These are phyloP conservation scores for Trichoderma oligosporum DNA, from an alignment of 2,329 filamentous ascomycete genomes.

Conservation along the genomic window DNA sequence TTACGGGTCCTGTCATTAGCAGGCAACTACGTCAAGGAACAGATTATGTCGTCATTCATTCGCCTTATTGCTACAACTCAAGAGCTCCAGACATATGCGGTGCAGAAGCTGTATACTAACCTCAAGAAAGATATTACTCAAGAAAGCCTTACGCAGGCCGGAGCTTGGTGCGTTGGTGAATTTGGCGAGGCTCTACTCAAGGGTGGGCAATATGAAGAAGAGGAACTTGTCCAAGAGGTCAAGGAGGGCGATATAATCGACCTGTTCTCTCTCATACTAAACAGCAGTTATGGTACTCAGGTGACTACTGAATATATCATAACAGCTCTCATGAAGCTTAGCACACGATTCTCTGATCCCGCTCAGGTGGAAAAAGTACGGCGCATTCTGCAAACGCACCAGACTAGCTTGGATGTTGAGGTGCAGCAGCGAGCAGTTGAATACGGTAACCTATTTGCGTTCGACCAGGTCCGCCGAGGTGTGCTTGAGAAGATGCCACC, in stretches of 20 bases:
- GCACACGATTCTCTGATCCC: constrained; percentile 76
- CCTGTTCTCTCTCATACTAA: constrained; percentile 85
- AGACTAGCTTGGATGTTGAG: constrained; percentile 88
- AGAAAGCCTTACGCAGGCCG: constrained; percentile 88
- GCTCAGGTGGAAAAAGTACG: constrained; percentile 84
- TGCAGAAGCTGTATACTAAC: constrained; percentile 87
- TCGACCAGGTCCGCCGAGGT: constrained; percentile 80
- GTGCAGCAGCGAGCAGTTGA: constrained; percentile 95
- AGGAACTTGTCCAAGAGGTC: constrained; percentile 76
- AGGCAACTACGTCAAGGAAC: constrained; percentile 96
- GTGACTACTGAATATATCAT: constrained; percentile 93
- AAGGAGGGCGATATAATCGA: constrained; percentile 89
- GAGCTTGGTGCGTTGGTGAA: constrained; percentile 96
- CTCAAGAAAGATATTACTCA: constrained; percentile 97
- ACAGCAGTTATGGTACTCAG: constrained; percentile 90
- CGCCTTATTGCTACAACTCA: constrained; percentile 91
- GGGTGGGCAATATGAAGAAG: constrained; percentile 89
- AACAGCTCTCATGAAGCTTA: constrained; percentile 91
- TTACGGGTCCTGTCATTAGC: constrained; percentile 87
- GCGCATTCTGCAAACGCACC: constrained; percentile 70
- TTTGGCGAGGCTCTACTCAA: constrained; percentile 87
- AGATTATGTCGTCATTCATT: constrained; percentile 94
- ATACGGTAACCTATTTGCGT: constrained; percentile 89
- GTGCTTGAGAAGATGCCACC: constrained; percentile 97
- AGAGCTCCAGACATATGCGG: constrained; percentile 92